phyloP scores from a whole-genome alignment of 352 stramenopile species.

The Pythium guiyangense region DNA sequence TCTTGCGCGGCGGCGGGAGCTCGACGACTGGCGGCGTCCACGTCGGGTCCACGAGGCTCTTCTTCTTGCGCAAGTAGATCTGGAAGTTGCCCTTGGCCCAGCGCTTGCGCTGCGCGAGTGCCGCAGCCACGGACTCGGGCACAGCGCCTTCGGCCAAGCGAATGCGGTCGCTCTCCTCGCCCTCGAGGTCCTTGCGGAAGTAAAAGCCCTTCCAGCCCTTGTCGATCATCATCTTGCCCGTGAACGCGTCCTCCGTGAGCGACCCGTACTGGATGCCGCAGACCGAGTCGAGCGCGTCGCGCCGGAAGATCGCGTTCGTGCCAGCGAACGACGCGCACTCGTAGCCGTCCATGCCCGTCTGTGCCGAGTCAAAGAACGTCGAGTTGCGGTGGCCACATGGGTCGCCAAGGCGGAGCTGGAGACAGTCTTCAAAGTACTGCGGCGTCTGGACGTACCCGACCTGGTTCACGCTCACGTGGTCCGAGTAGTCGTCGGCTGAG shows the following conservation, averaged over 20 bases:
- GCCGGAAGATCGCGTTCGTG: conserved; percentile 88
- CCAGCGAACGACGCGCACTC: conserved; percentile 87
- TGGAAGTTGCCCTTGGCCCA: conserved; percentile 87
- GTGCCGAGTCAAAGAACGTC: conserved; percentile 89
- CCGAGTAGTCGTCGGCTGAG: conserved; percentile 38
- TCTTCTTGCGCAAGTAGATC: conserved; percentile 84
- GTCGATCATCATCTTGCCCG: conserved; percentile 81
- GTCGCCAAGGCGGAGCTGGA: conserved; percentile 84
- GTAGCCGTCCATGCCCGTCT: conserved; percentile 85
- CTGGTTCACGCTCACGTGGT: conserved; percentile 89
- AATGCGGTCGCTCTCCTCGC: conserved; percentile 83
- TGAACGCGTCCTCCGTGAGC: conserved; percentile 89
- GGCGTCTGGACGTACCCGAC: conserved; percentile 87
- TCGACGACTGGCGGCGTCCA: conserved; percentile 83
- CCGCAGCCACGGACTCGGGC: conserved; percentile 79
- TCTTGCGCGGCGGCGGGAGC: conserved; percentile 78
- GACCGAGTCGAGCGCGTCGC: conserved; percentile 86
- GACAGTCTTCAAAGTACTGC: conserved; percentile 87
- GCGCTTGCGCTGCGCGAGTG: conserved; percentile 85
- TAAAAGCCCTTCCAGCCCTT: conserved; percentile 85
- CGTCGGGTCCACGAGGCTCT: conserved; percentile 55
- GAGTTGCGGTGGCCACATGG: conserved; percentile 88
- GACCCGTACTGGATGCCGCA: conserved; percentile 88
- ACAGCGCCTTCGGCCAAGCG: conserved; percentile 80
- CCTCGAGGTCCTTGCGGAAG: conserved; percentile 89